Conservation (phyloP, 257 asterid genomes). For the Solanum pinnatisectum region DNA sequence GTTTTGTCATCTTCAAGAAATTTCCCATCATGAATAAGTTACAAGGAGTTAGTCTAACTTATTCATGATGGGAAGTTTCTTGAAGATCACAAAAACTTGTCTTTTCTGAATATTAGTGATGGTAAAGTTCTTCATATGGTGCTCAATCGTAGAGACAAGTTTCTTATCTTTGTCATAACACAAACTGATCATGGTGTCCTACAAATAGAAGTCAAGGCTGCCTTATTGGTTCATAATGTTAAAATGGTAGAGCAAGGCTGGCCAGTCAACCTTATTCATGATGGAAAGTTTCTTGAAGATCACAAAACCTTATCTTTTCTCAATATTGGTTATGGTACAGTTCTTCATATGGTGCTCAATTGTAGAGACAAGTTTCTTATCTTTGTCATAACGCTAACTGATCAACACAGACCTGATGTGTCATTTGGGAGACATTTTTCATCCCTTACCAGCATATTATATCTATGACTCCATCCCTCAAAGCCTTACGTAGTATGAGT, state of each 20-base stretch:
- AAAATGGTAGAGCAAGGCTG: background rate
- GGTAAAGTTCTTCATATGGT: background rate
- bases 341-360: too few species aligned
- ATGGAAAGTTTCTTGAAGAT: too few species aligned
- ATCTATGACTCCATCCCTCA: background rate
- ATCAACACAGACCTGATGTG: background rate
- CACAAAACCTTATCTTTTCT: too few species aligned
- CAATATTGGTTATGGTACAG: too few species aligned
- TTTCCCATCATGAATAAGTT: too few species aligned
- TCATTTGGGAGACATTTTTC: background rate
- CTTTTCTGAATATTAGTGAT: background rate
- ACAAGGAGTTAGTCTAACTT: too few species aligned
- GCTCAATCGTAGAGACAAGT: background rate
- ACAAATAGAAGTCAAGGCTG: background rate
- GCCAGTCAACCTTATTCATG: too few species aligned
- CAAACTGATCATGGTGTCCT: background rate
- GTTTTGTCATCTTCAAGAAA: too few species aligned
- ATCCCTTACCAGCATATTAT: background rate
- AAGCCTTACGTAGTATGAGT: background rate
- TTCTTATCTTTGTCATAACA: background rate
- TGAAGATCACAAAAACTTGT: background rate
- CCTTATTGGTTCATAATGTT: background rate
- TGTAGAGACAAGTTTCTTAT: too few species aligned
- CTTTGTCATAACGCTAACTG: too few species aligned
- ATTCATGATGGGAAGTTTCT: background rate